These are phyloP conservation scores for Fraxinus anomala DNA, from an alignment of 257 asterid species.

Conservation along the genomic window DNA sequence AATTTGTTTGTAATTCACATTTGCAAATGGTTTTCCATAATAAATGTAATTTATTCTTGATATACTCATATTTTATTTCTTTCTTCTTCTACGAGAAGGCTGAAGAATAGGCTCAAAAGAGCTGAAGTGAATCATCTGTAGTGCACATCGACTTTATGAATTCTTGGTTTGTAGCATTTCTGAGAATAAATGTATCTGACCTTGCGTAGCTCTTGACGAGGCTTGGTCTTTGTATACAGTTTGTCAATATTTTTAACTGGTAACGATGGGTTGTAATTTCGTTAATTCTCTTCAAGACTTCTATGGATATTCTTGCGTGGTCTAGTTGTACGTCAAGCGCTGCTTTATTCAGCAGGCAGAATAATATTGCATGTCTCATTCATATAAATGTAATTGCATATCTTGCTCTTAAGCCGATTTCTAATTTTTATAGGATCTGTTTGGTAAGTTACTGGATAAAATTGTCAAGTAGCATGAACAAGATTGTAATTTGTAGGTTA, in stretches of 20 bases:
- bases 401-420: not conserved
- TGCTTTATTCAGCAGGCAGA: not conserved
- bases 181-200: constrained; percentile 28
- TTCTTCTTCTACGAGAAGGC: constrained; percentile 31
- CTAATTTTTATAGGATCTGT: not conserved
- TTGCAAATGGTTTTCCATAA: no score
- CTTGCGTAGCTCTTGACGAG: constrained; percentile 11
- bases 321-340: not conserved
- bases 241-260: not conserved
- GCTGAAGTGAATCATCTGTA: constrained; percentile 27
- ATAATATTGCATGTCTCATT: not conserved
- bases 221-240: constrained; percentile 18
- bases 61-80: not conserved
- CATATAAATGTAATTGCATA: not conserved
- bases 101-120: constrained; percentile 29
- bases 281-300: not conserved
- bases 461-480: not conserved
- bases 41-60: not conserved
- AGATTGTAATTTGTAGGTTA: no score
- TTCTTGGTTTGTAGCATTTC: not conserved
- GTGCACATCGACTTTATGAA: no score
- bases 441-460: not conserved
- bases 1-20: not conserved
- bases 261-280: not conserved
- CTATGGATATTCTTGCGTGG: not conserved